Evolutionary conservation across 2,329 filamentous ascomycete species (phyloP).

Genomic region (Cercospora brassicicola): DNA sequence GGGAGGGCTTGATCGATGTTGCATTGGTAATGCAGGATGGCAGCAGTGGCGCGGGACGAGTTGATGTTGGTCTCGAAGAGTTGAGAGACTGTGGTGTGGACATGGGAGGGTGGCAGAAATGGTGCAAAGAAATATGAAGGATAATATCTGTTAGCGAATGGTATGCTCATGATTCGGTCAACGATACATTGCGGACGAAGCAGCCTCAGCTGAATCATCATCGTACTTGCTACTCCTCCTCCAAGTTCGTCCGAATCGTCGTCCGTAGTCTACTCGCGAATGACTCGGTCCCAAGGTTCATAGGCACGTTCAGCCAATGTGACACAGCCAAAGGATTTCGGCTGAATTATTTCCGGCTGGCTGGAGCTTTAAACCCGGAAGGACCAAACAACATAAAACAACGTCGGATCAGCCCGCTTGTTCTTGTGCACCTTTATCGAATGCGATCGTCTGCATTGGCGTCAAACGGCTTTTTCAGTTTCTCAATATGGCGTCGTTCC

Average conservation of each 20-base stretch:
- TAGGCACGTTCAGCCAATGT: neutral
- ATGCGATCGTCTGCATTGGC: neutral
- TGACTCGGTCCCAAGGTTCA: neutral
- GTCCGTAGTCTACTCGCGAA: neutral
- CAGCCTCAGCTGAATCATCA: neutral
- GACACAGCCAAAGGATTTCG: neutral
- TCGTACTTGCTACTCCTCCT: neutral
- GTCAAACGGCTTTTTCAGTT: neutral
- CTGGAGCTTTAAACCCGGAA: neutral
- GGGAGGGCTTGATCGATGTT: constrained; percentile 70
- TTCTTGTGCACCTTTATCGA: neutral
- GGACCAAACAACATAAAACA: neutral
- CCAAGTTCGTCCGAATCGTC: neutral
- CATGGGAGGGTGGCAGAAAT: constrained; percentile 61
- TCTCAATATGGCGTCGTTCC: neutral
- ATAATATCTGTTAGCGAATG: neutral
- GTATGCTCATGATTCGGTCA: neutral
- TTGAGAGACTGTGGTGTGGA: constrained; percentile 59
- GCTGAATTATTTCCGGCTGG: neutral
- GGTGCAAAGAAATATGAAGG: constrained; percentile 72
- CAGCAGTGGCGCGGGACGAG: constrained; percentile 56
- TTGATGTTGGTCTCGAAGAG: constrained; percentile 76
- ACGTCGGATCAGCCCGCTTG: neutral
- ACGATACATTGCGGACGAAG: neutral
- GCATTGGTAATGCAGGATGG: constrained; percentile 60